These are phyloP conservation scores for Poteriospumella lacustris DNA, from an alignment of 108 stramenopile genomes.

Conservation along the genomic window DNA sequence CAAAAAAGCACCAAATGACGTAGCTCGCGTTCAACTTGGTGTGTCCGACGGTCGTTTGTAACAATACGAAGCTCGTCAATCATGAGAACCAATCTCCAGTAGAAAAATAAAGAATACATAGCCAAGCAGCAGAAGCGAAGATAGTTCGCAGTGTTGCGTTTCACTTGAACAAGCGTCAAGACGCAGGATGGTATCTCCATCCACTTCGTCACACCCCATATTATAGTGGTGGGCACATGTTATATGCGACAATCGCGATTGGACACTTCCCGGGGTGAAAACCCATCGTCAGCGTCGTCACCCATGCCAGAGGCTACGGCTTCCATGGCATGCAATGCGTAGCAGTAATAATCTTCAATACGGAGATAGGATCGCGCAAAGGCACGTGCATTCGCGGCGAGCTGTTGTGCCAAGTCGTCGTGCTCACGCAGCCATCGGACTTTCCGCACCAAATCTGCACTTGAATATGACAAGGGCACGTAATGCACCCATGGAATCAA, in stretches of 20 bases:
- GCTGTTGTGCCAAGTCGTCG: background rate
- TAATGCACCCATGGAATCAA: slow-evolving; percentile 14
- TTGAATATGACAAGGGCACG: background rate
- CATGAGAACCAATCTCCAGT: background rate
- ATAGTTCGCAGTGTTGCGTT: background rate
- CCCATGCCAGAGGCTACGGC: background rate
- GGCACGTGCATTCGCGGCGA: background rate
- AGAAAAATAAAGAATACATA: background rate
- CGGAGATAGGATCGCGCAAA: slow-evolving; percentile 12
- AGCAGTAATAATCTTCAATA: slow-evolving; percentile 10
- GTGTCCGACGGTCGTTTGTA: no score
- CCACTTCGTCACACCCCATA: background rate
- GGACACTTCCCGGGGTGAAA: background rate
- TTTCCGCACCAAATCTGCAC: background rate
- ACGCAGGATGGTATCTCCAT: background rate
- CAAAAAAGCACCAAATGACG: no score
- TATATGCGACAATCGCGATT: background rate
- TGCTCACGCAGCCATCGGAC: background rate
- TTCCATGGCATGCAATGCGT: background rate
- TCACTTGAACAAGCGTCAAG: background rate
- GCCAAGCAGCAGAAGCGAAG: background rate
- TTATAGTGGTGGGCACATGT: background rate
- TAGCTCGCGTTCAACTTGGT: no score
- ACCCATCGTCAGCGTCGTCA: background rate
- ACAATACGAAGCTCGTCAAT: background rate